phyloP scores from a whole-genome alignment of 73 alveolate species.

The Paramecium sexaurelia region DNA sequence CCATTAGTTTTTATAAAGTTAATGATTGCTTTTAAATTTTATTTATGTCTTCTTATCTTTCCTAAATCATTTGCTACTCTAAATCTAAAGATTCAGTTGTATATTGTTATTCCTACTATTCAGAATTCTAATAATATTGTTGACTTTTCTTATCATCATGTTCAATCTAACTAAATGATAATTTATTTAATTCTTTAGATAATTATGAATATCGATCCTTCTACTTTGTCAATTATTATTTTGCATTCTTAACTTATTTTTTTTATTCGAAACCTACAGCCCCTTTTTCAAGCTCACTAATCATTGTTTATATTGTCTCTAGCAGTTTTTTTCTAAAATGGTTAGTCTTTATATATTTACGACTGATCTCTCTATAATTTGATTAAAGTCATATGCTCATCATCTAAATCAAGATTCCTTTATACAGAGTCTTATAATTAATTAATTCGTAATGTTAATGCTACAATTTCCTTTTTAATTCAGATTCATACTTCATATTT shows the following conservation, averaged over 20 bases:
- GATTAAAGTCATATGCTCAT: not conserved
- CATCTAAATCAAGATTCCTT: constrained; percentile 2
- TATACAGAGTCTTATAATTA: not conserved
- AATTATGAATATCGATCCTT: not conserved
- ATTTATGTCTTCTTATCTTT: not conserved
- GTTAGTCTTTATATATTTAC: not conserved
- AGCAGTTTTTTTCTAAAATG: not conserved
- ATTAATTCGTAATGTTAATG: constrained; percentile 3
- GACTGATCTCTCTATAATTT: constrained; percentile 8
- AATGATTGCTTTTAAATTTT: not conserved
- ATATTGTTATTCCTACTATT: not conserved
- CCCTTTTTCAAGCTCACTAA: not conserved
- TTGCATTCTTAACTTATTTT: constrained; percentile 26
- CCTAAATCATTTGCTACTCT: not conserved
- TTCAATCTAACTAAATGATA: not conserved
- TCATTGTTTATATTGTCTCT: not conserved
- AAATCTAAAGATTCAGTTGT: not conserved
- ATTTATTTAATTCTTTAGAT: not conserved
- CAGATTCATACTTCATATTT: not conserved
- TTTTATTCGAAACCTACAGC: not conserved
- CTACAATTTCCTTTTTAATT: not conserved
- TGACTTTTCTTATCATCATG: not conserved
- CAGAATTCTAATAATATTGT: not conserved
- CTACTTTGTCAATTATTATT: not conserved
- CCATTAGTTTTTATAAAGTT: not conserved